These are phyloP conservation scores for Achaetomiella virescens DNA, from an alignment of 495 filamentous ascomycete species.

Conservation along the genomic window DNA sequence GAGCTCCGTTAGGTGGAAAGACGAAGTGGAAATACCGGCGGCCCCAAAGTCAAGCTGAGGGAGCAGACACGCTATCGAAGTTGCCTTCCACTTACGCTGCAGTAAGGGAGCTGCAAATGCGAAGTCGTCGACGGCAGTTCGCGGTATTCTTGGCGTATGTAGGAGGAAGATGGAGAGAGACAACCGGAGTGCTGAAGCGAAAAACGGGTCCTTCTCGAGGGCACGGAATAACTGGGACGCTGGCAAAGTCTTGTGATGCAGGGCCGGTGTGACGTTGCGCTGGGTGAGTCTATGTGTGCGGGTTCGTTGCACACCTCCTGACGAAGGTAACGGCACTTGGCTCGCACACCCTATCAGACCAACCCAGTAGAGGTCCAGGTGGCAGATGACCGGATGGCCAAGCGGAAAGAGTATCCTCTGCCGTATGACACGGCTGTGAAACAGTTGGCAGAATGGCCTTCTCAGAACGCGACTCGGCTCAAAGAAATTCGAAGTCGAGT, in stretches of 20 bases:
- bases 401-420: background rate
- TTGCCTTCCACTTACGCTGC: background rate
- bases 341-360: conserved; percentile 6
- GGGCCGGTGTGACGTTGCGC: conserved; percentile 16
- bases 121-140: background rate
- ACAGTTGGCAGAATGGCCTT: background rate
- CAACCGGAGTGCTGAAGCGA: background rate
- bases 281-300: background rate
- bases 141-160: background rate
- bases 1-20: background rate
- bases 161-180: background rate
- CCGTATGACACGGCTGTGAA: background rate
- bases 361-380: conserved; percentile 1
- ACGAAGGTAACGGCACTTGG: conserved; percentile 2
- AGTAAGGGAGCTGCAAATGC: background rate
- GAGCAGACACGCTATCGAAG: background rate
- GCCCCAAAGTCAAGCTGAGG: conserved; percentile 1
- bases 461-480: background rate
- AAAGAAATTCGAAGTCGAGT: background rate
- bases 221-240: background rate
- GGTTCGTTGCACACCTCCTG: conserved; percentile 10
- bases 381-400: background rate
- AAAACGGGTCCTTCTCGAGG: background rate
- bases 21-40: background rate
- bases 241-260: conserved; percentile 9